phyloP scores from a whole-genome alignment of 2,329 filamentous ascomycete species.

The Penicillium oxalicum region DNA sequence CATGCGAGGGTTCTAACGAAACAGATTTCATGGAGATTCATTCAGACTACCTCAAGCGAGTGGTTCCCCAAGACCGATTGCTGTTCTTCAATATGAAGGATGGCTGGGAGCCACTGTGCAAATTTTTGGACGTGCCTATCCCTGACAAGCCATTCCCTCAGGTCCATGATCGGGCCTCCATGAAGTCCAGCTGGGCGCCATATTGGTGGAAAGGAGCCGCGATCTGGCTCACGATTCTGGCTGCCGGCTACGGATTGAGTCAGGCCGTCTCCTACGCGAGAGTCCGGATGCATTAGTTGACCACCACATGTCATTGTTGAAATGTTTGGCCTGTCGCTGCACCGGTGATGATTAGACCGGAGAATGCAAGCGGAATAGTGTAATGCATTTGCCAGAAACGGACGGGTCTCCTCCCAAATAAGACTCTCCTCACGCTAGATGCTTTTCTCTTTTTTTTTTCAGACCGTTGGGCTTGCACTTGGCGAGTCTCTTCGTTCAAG shows the following conservation, averaged over 20 bases:
- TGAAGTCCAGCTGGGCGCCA: constrained; percentile 2
- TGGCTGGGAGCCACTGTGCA: constrained; percentile 42
- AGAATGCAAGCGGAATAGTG: no score
- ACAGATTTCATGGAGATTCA: constrained; percentile 3
- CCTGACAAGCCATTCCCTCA: constrained; percentile 33
- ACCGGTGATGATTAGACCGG: no score
- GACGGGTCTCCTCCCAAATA: no score
- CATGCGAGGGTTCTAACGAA: neutral
- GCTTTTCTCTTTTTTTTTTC: no score
- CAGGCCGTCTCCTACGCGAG: neutral
- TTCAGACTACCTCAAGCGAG: constrained; percentile 7
- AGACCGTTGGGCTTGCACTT: no score
- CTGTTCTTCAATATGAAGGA: constrained; percentile 20
- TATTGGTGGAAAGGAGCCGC: constrained; percentile 1
- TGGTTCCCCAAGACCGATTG: constrained; percentile 4
- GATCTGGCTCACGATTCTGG: neutral
- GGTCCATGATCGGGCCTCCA: constrained; percentile 18
- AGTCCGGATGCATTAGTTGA: neutral
- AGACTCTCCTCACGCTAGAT: no score
- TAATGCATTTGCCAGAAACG: no score
- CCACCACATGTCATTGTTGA: no score
- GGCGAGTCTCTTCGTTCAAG: no score
- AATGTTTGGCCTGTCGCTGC: no score
- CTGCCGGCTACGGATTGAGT: neutral
- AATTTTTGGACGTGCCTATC: constrained; percentile 34